phyloP scores from a whole-genome alignment of 768 basidiomycete species.

The Mycena crocata region DNA sequence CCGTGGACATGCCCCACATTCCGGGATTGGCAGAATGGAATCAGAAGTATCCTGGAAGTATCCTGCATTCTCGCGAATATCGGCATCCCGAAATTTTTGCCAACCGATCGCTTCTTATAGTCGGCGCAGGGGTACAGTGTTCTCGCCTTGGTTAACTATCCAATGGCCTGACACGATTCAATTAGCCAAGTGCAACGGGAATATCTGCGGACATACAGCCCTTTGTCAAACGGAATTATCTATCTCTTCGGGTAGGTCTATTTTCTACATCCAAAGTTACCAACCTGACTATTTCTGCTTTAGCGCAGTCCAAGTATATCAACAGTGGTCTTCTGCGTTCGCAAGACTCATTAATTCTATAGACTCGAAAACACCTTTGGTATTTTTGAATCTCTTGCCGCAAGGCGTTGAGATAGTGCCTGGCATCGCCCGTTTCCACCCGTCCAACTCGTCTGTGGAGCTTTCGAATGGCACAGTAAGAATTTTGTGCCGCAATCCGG shows the following conservation, averaged over 20 bases:
- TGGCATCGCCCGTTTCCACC: constrained; percentile 41
- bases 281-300: background rate
- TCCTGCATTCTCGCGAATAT: constrained; percentile 50
- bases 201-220: constrained; percentile 41
- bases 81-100: constrained; percentile 43
- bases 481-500: background rate
- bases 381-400: constrained; percentile 35
- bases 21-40: constrained; percentile 41
- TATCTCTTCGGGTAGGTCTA: constrained; percentile 27
- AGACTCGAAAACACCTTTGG: constrained; percentile 28
- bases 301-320: constrained; percentile 19
- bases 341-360: background rate
- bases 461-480: constrained; percentile 41
- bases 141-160: background rate
- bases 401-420: constrained; percentile 39
- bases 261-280: background rate
- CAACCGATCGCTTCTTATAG: constrained; percentile 45
- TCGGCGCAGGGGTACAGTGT: constrained; percentile 41
- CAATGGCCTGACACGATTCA: background rate
- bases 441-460: constrained; percentile 36
- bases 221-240: constrained; percentile 38
- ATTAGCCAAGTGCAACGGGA: constrained; percentile 37
- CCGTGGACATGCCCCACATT: constrained; percentile 31
- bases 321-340: background rate
- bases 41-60: constrained; percentile 35